These are phyloP conservation scores for Ogataea saltuana DNA, from an alignment of 805 yeast species.

Conservation along the genomic window DNA sequence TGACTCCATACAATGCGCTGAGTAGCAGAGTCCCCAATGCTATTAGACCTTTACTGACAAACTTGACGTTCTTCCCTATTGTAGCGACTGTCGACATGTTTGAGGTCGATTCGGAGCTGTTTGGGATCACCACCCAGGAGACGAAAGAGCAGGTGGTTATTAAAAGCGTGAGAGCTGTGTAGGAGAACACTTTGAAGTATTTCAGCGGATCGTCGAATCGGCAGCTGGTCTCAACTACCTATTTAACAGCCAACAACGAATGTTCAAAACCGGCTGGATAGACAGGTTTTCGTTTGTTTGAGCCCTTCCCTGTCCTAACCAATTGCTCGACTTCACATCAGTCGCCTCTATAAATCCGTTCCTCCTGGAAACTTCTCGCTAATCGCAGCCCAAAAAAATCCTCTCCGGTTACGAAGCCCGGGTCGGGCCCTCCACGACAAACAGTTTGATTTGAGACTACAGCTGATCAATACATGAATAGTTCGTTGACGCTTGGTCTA, in stretches of 20 bases:
- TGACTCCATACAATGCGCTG: conserved; percentile 73
- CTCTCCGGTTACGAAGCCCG: conserved; percentile 1
- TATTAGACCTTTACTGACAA: conserved; percentile 54
- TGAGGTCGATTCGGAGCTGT: conserved; percentile 10
- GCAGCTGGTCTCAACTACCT: too few relatives aligned
- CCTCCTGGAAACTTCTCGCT: conserved; percentile 7
- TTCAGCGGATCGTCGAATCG: background rate
- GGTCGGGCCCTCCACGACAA: too few relatives aligned
- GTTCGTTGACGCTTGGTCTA: too few relatives aligned
- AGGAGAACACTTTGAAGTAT: conserved; percentile 14
- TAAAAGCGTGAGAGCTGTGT: conserved; percentile 9
- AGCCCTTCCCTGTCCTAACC: too few relatives aligned
- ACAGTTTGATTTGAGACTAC: too few relatives aligned
- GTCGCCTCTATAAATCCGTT: too few relatives aligned
- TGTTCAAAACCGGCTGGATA: background rate
- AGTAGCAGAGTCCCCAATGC: conserved; percentile 55
- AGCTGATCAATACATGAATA: background rate
- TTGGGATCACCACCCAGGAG: conserved; percentile 20
- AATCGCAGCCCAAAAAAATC: conserved; percentile 4
- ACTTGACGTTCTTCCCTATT: conserved; percentile 43
- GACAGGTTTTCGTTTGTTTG: background rate
- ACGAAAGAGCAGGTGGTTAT: conserved; percentile 13
- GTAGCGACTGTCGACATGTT: conserved; percentile 18
- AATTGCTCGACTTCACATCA: too few relatives aligned
- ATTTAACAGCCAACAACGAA: background rate